Evolutionary conservation across 129 eudicot species (phyloP).

Genomic region (Sambucus nigra): DNA sequence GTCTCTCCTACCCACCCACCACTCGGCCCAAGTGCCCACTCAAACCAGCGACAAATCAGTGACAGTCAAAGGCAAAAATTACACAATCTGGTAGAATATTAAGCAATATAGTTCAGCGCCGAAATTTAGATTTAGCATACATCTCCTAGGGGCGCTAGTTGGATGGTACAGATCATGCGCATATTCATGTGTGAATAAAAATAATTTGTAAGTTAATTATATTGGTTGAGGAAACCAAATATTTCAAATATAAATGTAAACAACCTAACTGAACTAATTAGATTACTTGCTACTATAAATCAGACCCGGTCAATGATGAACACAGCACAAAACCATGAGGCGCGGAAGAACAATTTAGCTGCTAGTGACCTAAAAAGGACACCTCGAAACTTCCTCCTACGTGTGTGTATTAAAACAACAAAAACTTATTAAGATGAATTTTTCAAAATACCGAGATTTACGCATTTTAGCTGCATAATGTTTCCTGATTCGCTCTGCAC

Average conservation of each 20-base stretch:
- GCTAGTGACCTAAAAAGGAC: background rate
- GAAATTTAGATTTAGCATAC: too few relatives aligned
- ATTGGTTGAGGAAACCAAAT: too few relatives aligned
- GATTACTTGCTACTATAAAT: background rate
- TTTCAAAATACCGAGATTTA: constrained; percentile 44
- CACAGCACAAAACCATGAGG: background rate
- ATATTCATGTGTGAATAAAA: too few relatives aligned
- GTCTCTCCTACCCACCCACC: too few relatives aligned
- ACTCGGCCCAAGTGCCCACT: too few relatives aligned
- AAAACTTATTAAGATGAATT: background rate
- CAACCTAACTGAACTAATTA: background rate
- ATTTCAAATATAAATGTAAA: background rate
- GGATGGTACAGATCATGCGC: too few relatives aligned
- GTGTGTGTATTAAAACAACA: background rate
- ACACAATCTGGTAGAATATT: too few relatives aligned
- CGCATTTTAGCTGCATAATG: constrained; percentile 61
- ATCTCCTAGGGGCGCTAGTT: too few relatives aligned
- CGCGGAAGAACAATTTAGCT: background rate
- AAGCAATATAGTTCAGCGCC: too few relatives aligned
- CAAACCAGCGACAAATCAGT: too few relatives aligned
- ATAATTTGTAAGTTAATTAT: too few relatives aligned
- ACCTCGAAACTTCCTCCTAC: background rate
- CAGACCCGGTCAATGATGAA: background rate
- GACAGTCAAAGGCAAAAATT: too few relatives aligned
- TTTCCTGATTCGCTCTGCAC: constrained; percentile 80